A percentile compares a stretch with the other conserved stretches of the same genome.
Evolutionary conservation across 2,329 filamentous ascomycete species (phyloP).

Genomic region (Ascochyta koolunga): DNA sequence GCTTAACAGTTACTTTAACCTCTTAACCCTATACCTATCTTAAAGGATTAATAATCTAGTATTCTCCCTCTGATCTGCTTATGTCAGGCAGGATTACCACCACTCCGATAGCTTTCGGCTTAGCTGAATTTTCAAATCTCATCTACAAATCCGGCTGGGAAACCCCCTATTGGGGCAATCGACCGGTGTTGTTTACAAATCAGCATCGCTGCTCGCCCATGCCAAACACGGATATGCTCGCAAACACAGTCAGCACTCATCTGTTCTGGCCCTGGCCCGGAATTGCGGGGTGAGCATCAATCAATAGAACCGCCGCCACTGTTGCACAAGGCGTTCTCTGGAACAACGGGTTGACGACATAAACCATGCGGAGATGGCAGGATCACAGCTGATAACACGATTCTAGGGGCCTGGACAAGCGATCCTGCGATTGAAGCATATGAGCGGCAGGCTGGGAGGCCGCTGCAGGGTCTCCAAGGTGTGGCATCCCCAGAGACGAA

Average conservation of each 20-base stretch:
- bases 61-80: no score
- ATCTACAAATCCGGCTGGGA: no score
- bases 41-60: no score
- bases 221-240: conserved; percentile 14
- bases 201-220: conserved; percentile 2
- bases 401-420: conserved; percentile 33
- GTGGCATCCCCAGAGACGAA: conserved; percentile 23
- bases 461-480: conserved; percentile 42
- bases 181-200: conserved; percentile 11
- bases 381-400: conserved; percentile 30
- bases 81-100: no score
- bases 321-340: conserved; percentile 22
- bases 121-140: no score
- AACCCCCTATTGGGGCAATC: background rate
- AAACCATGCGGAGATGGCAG: conserved; percentile 29
- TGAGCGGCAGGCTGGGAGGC: conserved; percentile 32
- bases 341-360: conserved; percentile 26
- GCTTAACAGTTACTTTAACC: no score
- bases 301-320: conserved; percentile 13
- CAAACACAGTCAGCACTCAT: conserved; percentile 14
- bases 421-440: conserved; percentile 26
- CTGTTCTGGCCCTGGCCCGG: conserved; percentile 4
- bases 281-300: conserved; percentile 21
- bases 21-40: no score
- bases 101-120: no score